Evolutionary conservation across 1,284 basidiomycete genomes (phyloP).

Genomic region (Ganoderma boninense): DNA sequence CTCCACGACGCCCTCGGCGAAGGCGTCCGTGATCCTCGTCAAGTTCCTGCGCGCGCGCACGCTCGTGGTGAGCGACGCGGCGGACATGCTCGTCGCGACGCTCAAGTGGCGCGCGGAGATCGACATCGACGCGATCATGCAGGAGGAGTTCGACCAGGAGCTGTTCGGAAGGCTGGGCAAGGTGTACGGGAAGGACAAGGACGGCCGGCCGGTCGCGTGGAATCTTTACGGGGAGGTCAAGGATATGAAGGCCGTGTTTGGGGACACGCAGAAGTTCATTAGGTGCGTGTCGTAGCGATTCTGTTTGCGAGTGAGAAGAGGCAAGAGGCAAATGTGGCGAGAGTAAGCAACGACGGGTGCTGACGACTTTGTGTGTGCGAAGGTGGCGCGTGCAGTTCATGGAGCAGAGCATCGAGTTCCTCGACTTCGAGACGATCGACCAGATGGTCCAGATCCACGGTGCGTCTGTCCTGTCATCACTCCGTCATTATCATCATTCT

Average conservation of each 20-base stretch:
- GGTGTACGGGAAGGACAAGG: slow-evolving; percentile 72
- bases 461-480: slow-evolving; percentile 36
- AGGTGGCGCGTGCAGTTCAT: slow-evolving; percentile 83
- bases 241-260: slow-evolving; percentile 72
- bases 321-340: neutral
- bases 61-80: slow-evolving; percentile 60
- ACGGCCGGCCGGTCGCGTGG: slow-evolving; percentile 71
- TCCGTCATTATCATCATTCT: neutral
- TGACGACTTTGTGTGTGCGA: neutral
- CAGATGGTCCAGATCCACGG: slow-evolving; percentile 81
- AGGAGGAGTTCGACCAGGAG: slow-evolving; percentile 71
- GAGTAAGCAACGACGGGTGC: neutral
- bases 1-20: slow-evolving; percentile 55
- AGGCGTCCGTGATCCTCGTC: slow-evolving; percentile 75
- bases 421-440: slow-evolving; percentile 79
- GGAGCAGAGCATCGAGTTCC: slow-evolving; percentile 67
- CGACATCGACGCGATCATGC: slow-evolving; percentile 63
- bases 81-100: slow-evolving; percentile 72
- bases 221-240: slow-evolving; percentile 77
- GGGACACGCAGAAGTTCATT: slow-evolving; percentile 75
- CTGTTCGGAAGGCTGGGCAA: slow-evolving; percentile 73
- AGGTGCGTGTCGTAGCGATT: slow-evolving; percentile 50
- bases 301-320: neutral
- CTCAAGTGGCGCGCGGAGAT: slow-evolving; percentile 79
- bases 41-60: slow-evolving; percentile 76